Evolutionary conservation across 2,329 filamentous ascomycete species (phyloP).

Genomic region (Penicillium brasilianum): DNA sequence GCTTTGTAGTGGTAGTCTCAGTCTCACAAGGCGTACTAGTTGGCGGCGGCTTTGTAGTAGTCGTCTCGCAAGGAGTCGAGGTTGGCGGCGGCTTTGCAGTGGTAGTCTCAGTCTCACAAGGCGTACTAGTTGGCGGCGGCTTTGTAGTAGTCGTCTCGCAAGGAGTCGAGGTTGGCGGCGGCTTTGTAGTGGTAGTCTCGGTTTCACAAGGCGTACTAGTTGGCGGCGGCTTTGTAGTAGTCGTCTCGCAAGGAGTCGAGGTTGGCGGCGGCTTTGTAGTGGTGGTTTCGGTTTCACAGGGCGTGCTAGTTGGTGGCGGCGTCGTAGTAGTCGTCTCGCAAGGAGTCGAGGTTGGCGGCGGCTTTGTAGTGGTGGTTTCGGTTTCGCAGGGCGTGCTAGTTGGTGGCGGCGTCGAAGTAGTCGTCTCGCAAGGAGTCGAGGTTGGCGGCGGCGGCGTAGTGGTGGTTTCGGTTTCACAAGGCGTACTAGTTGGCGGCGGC

Average conservation of each 20-base stretch:
- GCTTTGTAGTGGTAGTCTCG: constrained; percentile 19
- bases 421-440: constrained; percentile 18
- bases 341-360: background rate
- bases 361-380: background rate
- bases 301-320: background rate
- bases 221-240: constrained; percentile 15
- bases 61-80: background rate
- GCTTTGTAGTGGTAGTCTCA: background rate
- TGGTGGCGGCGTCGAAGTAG: constrained; percentile 1
- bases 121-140: constrained; percentile 10
- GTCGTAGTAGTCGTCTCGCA: constrained; percentile 24
- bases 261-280: background rate
- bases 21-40: background rate
- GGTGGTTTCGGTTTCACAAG: background rate
- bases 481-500: background rate
- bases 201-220: constrained; percentile 20
- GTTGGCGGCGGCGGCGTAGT: background rate
- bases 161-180: constrained; percentile 11
- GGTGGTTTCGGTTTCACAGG: background rate
- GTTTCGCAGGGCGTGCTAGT: background rate
- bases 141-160: constrained; percentile 16
- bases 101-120: background rate
- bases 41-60: background rate
- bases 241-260: constrained; percentile 16
- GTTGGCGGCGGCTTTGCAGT: background rate